A percentile compares a stretch with the other conserved stretches of the same genome.
These are phyloP conservation scores for Aphanomyces euteiches DNA, from an alignment of 352 stramenopile genomes.

Conservation along the genomic window DNA sequence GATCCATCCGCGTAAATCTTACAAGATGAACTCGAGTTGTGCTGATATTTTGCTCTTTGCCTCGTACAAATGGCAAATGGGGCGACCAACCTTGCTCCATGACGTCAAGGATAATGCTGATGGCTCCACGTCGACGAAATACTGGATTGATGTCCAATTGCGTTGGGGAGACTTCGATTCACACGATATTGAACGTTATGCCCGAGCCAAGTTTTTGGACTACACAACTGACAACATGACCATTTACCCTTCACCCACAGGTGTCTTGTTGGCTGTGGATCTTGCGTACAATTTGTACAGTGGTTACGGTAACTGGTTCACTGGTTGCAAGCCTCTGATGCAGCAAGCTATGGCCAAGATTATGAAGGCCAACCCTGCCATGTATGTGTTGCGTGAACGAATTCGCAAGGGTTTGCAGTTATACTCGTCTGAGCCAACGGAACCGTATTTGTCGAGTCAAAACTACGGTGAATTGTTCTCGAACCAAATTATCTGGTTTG, in stretches of 20 bases:
- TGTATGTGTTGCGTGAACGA: constrained; percentile 99
- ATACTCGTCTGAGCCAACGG: constrained; percentile 99
- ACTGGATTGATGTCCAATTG: constrained; percentile 99
- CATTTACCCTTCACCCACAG: constrained; percentile 99
- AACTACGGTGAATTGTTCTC: constrained; percentile 99
- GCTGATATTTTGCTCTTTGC: constrained; percentile 99
- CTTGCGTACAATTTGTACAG: constrained; percentile 99
- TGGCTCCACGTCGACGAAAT: constrained; percentile 94
- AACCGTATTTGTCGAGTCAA: constrained; percentile 99
- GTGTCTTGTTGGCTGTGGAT: constrained; percentile 96
- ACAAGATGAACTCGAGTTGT: constrained; percentile 99
- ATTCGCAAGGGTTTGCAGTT: constrained; percentile 99
- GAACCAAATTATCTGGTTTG: constrained; percentile 99
- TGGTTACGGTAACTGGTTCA: constrained; percentile 99
- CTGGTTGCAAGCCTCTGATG: constrained; percentile 97
- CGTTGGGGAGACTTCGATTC: constrained; percentile 99
- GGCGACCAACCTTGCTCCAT: constrained; percentile 78
- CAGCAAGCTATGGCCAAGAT: constrained; percentile 99
- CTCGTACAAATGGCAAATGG: constrained; percentile 98
- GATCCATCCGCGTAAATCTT: constrained; percentile 99
- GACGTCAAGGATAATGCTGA: constrained; percentile 98
- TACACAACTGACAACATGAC: constrained; percentile 99
- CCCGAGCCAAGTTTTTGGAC: constrained; percentile 99
- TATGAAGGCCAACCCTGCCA: constrained; percentile 99
- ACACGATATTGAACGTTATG: constrained; percentile 99